Evolutionary conservation across 1,139 yeast genomes (phyloP), one percentile per base, ranked within the genome.

Genomic region (Pichia sp.): DNA sequence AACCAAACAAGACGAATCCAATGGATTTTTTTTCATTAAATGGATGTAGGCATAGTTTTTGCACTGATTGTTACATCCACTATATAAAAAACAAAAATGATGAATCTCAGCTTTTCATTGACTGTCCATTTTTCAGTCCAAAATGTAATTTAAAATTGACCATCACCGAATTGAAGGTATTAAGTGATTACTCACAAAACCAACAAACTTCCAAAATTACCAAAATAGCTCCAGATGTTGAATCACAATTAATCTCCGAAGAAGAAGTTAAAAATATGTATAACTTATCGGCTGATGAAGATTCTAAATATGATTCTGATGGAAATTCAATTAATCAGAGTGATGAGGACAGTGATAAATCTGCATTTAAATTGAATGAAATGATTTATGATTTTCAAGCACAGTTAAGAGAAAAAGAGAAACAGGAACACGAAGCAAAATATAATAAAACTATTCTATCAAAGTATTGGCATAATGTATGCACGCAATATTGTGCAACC

Each of bases 41-140:
- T 4, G 70, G 71, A 27, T 92, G 97, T 61, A 73, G 71, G 8
- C 97, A 90, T 61, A 69, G 67, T 42, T 85, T 70, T 54, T 92
- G 97, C 59, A 52, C 69, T 2, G 67, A 65, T 23, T 92, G 97
- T 61, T 90, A 82, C 59, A 61, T 67, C 22, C 71, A 69, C 33
- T 89, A 87, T 57, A 63, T 85, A 16, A 59, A 64, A 7, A 76
- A 70, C 43, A 73, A 73, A 51, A 59, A 50, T 32, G 47, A 82
- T 16, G 57, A 63, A n/a, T 69, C 67, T 22, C 85, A 85, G 1
- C 68, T 69, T n/a, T 63, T 82, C 5, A 75, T 87, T 4, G 66
- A 70, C 23, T 92, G 97, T 60, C 87, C 87, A 47, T 51, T 48
- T 40, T 28, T 45, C 6, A 78, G 58, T 26, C 54, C 62, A 2